Percentiles rank a stretch among this genome's conserved stretches.
phyloP scores from a whole-genome alignment of 495 filamentous ascomycete species.

The Bacidia gigantensis region DNA sequence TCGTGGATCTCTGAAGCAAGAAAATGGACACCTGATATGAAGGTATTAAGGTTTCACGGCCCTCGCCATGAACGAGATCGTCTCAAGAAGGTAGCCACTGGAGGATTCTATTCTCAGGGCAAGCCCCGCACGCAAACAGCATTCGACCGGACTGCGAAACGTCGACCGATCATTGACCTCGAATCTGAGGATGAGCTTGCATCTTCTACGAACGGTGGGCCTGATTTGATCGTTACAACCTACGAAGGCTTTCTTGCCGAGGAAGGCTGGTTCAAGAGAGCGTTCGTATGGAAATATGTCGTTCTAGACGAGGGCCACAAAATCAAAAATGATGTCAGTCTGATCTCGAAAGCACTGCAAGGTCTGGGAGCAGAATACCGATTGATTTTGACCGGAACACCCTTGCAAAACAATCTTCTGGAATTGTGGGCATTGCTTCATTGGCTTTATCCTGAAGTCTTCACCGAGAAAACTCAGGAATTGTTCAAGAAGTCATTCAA shows the following conservation, averaged over 20 bases:
- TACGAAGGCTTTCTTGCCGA: slow-evolving; percentile 48
- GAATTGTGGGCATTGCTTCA: slow-evolving; percentile 51
- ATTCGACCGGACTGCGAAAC: slow-evolving; percentile 19
- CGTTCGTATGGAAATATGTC: slow-evolving; percentile 44
- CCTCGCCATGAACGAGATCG: slow-evolving; percentile 31
- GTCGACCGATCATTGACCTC: slow-evolving; percentile 22
- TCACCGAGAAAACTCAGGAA: slow-evolving; percentile 34
- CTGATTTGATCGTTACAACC: slow-evolving; percentile 45
- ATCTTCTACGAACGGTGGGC: slow-evolving; percentile 14
- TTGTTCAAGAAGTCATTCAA: slow-evolving; percentile 47
- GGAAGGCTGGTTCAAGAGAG: slow-evolving; percentile 42
- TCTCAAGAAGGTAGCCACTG: slow-evolving; percentile 35
- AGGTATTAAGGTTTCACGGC: slow-evolving; percentile 44
- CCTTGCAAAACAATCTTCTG: slow-evolving; percentile 46
- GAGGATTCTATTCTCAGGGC: slow-evolving; percentile 28
- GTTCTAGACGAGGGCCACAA: slow-evolving; percentile 49
- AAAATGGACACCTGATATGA: slow-evolving; percentile 45
- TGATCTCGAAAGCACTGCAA: slow-evolving; percentile 37
- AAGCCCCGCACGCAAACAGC: slow-evolving; percentile 13
- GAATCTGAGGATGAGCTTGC: slow-evolving; percentile 25
- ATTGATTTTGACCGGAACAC: slow-evolving; percentile 50
- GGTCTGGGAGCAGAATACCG: slow-evolving; percentile 41
- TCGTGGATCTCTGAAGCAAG: slow-evolving; percentile 43
- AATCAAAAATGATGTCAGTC: slow-evolving; percentile 43
- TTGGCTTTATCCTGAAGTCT: slow-evolving; percentile 52